These are phyloP conservation scores for Veloboletus limbatus DNA, from an alignment of 1,284 basidiomycete species.

Conservation along the genomic window DNA sequence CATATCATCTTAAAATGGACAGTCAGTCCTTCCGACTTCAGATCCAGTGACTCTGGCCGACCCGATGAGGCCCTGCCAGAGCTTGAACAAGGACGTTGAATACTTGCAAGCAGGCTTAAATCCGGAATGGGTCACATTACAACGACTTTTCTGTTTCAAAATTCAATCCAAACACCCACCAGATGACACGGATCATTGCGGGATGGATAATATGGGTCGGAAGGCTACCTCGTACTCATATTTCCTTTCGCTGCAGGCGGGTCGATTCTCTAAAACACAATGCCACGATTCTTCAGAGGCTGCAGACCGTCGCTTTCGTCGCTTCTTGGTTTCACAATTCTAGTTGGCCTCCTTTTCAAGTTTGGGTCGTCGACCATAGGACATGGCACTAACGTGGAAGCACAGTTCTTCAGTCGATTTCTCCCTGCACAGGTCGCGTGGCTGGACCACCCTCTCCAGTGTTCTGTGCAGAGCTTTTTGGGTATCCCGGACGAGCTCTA, in stretches of 20 bases:
- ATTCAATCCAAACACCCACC: too few species aligned
- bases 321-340: conserved; percentile 21
- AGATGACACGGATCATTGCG: too few species aligned
- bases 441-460: conserved; percentile 7
- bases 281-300: conserved; percentile 6
- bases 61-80: too few species aligned
- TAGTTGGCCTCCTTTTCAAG: conserved; percentile 25
- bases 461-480: neutral
- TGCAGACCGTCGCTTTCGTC: neutral
- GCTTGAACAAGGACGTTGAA: too few species aligned
- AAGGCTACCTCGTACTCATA: too few species aligned
- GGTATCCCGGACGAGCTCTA: conserved; percentile 8
- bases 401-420: conserved; percentile 20
- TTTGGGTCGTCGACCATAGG: conserved; percentile 24
- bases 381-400: conserved; percentile 12
- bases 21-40: too few species aligned
- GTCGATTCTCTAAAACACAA: conserved; percentile 1
- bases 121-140: too few species aligned
- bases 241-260: neutral
- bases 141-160: too few species aligned
- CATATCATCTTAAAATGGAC: too few species aligned
- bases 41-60: too few species aligned
- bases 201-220: too few species aligned
- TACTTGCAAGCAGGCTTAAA: too few species aligned
- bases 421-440: conserved; percentile 18